A percentile compares a stretch with the other conserved stretches of the same genome.
phyloP scores from a whole-genome alignment of 306 rosid genomes.

The Sphenostylis stenocarpa region DNA sequence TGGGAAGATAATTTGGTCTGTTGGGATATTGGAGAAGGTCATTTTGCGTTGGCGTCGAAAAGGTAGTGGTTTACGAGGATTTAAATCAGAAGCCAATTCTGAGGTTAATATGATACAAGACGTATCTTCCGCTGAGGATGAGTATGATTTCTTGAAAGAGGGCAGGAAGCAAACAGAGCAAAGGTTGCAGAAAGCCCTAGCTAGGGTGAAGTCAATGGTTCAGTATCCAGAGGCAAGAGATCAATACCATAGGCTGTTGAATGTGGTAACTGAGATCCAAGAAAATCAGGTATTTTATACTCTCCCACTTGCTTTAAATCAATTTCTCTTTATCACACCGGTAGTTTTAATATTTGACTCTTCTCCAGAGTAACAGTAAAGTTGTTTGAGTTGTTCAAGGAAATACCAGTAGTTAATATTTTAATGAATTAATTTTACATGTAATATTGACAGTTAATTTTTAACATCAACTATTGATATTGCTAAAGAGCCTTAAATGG shows the following conservation, averaged over 20 bases:
- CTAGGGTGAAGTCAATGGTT: conserved; percentile 90
- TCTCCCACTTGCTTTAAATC: not conserved
- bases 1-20: conserved; percentile 69
- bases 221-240: conserved; percentile 91
- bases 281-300: conserved; percentile 61
- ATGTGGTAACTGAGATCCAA: conserved; percentile 62
- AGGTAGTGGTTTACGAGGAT: conserved; percentile 89
- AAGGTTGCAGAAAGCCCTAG: conserved; percentile 81
- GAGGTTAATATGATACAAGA: conserved; percentile 47
- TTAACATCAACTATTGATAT: no score
- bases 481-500: no score
- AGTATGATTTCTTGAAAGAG: conserved; percentile 64
- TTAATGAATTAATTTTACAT: no score
- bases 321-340: not conserved
- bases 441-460: no score
- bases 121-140: conserved; percentile 56
- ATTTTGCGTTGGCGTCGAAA: conserved; percentile 88
- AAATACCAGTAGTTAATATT: no score
- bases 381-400: no score
- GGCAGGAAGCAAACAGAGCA: conserved; percentile 86
- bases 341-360: not conserved
- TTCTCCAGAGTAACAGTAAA: no score
- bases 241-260: conserved; percentile 78
- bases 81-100: conserved; percentile 54
- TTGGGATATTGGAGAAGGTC: conserved; percentile 84